Evolutionary conservation across 2,329 filamentous ascomycete species (phyloP).

Genomic region (Thelonectria blattea): DNA sequence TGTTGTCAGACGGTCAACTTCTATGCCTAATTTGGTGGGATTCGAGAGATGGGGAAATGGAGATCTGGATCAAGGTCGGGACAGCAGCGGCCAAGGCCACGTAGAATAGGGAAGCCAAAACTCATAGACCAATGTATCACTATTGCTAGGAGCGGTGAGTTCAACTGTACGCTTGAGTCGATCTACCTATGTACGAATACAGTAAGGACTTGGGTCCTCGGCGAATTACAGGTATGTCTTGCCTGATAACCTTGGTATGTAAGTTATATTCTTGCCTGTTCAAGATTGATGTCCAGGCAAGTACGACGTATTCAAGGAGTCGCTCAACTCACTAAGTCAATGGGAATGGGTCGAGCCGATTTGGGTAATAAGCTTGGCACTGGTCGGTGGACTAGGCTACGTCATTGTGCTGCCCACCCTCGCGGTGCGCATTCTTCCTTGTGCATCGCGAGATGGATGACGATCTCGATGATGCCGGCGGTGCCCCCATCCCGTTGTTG

Average conservation of each 20-base stretch:
- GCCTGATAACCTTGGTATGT: too few relatives aligned
- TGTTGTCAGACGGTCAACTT: constrained; percentile 60
- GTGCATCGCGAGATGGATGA: constrained; percentile 34
- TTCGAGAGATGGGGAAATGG: neutral
- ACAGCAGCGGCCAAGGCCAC: constrained; percentile 12
- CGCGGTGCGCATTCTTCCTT: constrained; percentile 15
- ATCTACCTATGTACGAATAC: too few relatives aligned
- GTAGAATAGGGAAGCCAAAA: constrained; percentile 29
- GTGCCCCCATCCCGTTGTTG: neutral
- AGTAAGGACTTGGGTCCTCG: too few relatives aligned
- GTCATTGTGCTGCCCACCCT: constrained; percentile 34
- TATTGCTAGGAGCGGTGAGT: constrained; percentile 24
- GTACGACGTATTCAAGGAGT: too few relatives aligned
- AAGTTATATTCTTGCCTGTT: too few relatives aligned
- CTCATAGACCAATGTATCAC: constrained; percentile 40
- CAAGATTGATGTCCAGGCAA: too few relatives aligned
- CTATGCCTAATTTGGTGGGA: constrained; percentile 50
- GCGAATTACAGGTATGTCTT: too few relatives aligned
- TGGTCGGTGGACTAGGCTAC: constrained; percentile 22
- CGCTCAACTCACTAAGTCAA: neutral
- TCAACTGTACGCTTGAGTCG: too few relatives aligned
- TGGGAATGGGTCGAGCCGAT: constrained; percentile 23
- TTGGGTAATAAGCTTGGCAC: constrained; percentile 32
- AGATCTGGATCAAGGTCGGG: constrained; percentile 13
- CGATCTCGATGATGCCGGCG: constrained; percentile 15